Evolutionary conservation across 192 early-diverging fungal species (phyloP), one percentile per base, ranked within the genome.

Genomic region (Podila horticola): DNA sequence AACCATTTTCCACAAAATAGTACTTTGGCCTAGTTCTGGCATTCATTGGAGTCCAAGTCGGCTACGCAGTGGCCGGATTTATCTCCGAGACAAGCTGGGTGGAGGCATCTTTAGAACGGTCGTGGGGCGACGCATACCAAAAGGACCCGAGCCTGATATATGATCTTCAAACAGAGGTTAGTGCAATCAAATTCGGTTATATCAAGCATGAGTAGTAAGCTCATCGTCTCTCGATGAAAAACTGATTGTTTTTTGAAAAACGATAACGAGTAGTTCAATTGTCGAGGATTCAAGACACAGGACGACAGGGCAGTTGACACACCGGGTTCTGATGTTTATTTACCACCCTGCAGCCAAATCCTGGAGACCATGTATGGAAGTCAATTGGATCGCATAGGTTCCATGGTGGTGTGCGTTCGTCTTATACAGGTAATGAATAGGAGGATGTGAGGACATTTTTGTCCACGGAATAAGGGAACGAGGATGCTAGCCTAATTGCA

Each of bases 121-220:
- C 77, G 13, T 81, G 77, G 77, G 62, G 65, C 9, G 63, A 45
- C 15, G 77, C 77, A 24, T 81, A 81, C 31, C 28, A 69, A 8
- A 69, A 36, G 3, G 77, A 81, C 52, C 72, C 64, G 57, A 36
- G 48, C 15, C 41, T 69, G 26, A 73, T 81, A 28, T 66, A 41
- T 28, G 77, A 81, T 31, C 71, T 81, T 0, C 77, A 81, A 49
- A 69, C 57, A 10, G 77, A 81, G 65, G 77, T 81, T 69, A 45
- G 41, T 45, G 11, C 34, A 45, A 45, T 12, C 15, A 12, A 45
- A 45, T 45, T 15, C 41, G 15, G 1, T 4, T 45, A 15, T 1
- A 36, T 36, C 15, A 0, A 45, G 1, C 2, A 45, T 1, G 41
- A 45, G 15, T 45, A 45, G 41, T 45, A n/a, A n/a, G n/a, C n/a